A percentile compares a stretch with the other conserved stretches of the same genome.
Conservation (phyloP, 139 green algal species). For the Chlamydomonas applanata region DNA sequence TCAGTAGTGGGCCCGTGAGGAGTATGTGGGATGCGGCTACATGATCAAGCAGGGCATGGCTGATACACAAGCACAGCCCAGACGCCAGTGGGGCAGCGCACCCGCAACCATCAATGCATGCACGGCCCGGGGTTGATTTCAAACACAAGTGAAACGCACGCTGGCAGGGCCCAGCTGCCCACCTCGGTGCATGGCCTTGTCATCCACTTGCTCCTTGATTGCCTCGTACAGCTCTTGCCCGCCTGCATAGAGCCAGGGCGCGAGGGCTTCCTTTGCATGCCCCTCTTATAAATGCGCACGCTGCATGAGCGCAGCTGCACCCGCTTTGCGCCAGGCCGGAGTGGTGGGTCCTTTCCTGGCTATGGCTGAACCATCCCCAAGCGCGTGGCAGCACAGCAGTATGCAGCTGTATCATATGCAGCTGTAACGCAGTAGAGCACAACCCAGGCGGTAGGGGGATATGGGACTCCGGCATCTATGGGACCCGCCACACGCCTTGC, state of each 20-base stretch:
- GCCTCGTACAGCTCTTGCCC: slow-evolving; percentile 40
- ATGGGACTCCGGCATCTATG: background rate
- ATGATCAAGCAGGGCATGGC: too few relatives aligned
- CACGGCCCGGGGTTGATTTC: too few relatives aligned
- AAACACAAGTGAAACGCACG: too few relatives aligned
- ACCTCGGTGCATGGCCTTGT: slow-evolving; percentile 24
- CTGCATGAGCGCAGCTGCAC: background rate
- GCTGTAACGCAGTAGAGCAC: background rate
- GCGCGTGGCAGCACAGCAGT: background rate
- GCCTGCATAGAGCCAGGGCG: slow-evolving; percentile 6
- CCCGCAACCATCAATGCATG: too few relatives aligned
- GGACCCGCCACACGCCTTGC: background rate
- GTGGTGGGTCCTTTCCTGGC: background rate
- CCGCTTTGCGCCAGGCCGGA: background rate
- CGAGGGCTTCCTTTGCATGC: background rate
- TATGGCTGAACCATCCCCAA: background rate
- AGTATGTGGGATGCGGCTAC: too few relatives aligned
- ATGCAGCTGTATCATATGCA: background rate
- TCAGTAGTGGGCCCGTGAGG: too few relatives aligned
- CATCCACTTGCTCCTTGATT: slow-evolving; percentile 37
- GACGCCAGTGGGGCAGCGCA: too few relatives aligned
- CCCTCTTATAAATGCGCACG: background rate
- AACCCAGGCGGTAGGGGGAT: background rate
- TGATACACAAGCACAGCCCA: background rate
- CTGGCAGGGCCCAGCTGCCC: background rate